phyloP scores from a whole-genome alignment of 768 basidiomycete genomes.

The Mycena sanguinolenta region DNA sequence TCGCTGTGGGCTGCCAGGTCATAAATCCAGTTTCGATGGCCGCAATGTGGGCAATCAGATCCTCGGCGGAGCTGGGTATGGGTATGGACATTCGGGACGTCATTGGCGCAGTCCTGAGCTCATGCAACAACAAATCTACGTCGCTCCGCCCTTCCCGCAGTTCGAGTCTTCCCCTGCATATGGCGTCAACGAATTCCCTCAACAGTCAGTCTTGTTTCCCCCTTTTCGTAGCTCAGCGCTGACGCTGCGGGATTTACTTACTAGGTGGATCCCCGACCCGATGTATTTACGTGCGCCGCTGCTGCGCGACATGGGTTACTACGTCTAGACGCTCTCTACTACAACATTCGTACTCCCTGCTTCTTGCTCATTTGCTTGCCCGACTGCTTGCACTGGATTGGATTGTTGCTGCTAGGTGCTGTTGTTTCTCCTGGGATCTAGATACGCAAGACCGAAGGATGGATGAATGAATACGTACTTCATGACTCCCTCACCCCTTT shows the following conservation, averaged over 20 bases:
- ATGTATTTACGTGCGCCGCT: conserved; percentile 33
- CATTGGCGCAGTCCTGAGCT: conserved; percentile 19
- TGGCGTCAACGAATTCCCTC: conserved; percentile 20
- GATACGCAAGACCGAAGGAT: conserved; percentile 26
- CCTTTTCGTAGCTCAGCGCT: neutral
- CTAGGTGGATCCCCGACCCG: conserved; percentile 33
- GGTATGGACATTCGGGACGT: conserved; percentile 12
- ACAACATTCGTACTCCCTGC: conserved; percentile 24
- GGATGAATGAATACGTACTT: conserved; percentile 21
- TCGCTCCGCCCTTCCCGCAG: conserved; percentile 11
- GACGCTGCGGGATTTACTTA: neutral
- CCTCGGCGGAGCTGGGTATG: neutral
- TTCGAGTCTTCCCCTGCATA: conserved; percentile 23
- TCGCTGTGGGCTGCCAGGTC: conserved; percentile 20
- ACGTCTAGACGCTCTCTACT: conserved; percentile 31
- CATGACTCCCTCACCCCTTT: conserved; percentile 13
- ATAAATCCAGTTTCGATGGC: conserved; percentile 29
- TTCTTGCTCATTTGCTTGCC: conserved; percentile 35
- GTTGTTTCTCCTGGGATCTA: conserved; percentile 19
- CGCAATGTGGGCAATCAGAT: conserved; percentile 34
- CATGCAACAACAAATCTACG: conserved; percentile 24
- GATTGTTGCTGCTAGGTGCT: conserved; percentile 29
- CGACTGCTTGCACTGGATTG: conserved; percentile 36
- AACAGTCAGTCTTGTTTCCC: conserved; percentile 18
- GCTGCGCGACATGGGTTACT: conserved; percentile 35